Evolutionary conservation across 441 rosid species (phyloP).

Genomic region (Gossypium lobatum): DNA sequence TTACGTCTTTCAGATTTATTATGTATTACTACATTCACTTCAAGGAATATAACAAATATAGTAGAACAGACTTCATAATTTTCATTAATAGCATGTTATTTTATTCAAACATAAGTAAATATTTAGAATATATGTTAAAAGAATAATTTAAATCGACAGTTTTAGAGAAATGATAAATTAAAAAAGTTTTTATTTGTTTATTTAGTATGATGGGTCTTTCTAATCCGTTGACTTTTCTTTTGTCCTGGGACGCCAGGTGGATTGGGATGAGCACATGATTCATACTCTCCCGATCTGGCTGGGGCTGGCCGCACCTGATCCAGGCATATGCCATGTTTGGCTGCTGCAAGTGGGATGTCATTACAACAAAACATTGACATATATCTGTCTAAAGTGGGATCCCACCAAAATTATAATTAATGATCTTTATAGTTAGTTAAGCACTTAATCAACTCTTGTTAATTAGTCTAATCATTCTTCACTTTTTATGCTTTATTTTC

Average conservation of each 20-base stretch:
- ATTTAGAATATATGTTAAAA: no score
- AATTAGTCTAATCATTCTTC: not conserved
- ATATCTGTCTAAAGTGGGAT: not conserved
- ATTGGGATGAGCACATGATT: conserved; percentile 6
- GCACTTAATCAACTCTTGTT: not conserved
- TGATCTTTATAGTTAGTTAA: not conserved
- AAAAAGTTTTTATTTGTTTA: no score
- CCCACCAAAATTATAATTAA: not conserved
- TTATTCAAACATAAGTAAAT: no score
- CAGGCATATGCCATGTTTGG: not conserved
- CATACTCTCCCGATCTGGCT: not conserved
- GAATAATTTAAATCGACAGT: no score
- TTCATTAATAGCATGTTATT: no score
- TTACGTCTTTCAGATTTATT: no score
- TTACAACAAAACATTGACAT: not conserved
- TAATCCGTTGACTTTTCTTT: not conserved
- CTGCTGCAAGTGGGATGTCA: conserved; percentile 18
- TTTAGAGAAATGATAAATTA: no score
- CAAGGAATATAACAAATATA: no score
- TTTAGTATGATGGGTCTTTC: no score
- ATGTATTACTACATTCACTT: no score
- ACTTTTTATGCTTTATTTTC: not conserved
- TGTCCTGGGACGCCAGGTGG: not conserved
- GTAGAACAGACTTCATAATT: no score
- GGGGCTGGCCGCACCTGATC: not conserved